Percentiles rank a stretch among this genome's conserved stretches.
phyloP scores from a whole-genome alignment of 2,329 filamentous ascomycete species.

The Diaporthe destruens region DNA sequence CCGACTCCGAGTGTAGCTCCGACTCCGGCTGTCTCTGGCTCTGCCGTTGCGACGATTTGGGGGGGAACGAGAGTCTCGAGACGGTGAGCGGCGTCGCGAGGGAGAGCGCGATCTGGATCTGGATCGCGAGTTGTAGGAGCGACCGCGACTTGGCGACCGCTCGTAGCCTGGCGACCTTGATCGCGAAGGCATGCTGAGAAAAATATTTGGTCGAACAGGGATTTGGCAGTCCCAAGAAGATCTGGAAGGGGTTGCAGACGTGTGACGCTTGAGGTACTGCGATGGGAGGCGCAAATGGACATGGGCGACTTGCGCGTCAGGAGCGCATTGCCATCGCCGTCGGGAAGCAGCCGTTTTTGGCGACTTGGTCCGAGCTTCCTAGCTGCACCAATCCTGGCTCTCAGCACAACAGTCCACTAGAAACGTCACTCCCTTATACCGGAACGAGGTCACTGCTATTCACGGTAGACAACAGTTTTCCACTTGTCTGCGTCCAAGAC shows the following conservation, averaged over 20 bases:
- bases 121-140: slow-evolving; percentile 40
- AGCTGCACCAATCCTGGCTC: neutral
- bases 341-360: slow-evolving; percentile 26
- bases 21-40: slow-evolving; percentile 49
- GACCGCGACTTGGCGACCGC: slow-evolving; percentile 40
- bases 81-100: slow-evolving; percentile 42
- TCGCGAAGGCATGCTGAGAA: slow-evolving; percentile 43
- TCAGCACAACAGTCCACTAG: neutral
- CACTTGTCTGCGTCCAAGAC: neutral
- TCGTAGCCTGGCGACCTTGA: slow-evolving; percentile 40
- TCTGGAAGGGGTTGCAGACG: neutral
- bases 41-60: slow-evolving; percentile 54
- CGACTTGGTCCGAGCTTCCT: slow-evolving; percentile 30
- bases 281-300: neutral
- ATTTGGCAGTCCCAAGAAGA: neutral
- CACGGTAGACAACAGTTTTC: neutral
- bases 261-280: neutral
- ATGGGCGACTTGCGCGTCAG: neutral
- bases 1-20: slow-evolving; percentile 46
- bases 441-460: neutral
- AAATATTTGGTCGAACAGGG: neutral
- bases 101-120: slow-evolving; percentile 41
- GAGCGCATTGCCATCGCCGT: neutral
- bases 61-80: slow-evolving; percentile 49
- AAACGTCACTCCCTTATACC: neutral